Conservation (phyloP, 2,329 filamentous ascomycete genomes). For the Apiospora marii region DNA sequence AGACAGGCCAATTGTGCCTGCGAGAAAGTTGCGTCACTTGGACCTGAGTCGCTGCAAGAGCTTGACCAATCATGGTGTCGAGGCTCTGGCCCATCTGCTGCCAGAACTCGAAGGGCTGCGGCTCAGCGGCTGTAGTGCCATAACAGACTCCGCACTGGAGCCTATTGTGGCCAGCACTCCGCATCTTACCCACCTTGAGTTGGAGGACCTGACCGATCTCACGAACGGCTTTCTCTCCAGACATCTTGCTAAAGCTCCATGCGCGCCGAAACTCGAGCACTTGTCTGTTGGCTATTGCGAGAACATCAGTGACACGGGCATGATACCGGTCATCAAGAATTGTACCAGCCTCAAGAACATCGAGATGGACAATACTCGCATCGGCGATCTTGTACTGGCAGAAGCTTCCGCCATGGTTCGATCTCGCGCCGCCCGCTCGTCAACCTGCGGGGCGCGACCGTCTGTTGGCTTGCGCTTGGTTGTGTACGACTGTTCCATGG, state of each 20-base stretch:
- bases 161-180: conserved; percentile 79
- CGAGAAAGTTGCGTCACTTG: conserved; percentile 81
- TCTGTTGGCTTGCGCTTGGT: conserved; percentile 75
- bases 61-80: conserved; percentile 78
- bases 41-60: conserved; percentile 82
- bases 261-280: conserved; percentile 75
- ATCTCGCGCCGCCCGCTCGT: conserved; percentile 61
- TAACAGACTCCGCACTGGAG: conserved; percentile 78
- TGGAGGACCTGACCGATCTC: conserved; percentile 83
- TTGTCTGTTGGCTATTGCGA: conserved; percentile 93
- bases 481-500: conserved; percentile 89
- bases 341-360: conserved; percentile 75
- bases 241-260: conserved; percentile 78
- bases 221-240: conserved; percentile 78
- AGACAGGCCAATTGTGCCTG: conserved; percentile 76
- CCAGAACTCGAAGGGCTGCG: conserved; percentile 85
- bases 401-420: conserved; percentile 86
- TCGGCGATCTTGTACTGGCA: conserved; percentile 84
- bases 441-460: conserved; percentile 51
- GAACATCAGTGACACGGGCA: conserved; percentile 80
- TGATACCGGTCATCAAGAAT: conserved; percentile 81
- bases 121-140: conserved; percentile 76
- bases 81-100: conserved; percentile 74
- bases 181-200: conserved; percentile 82
- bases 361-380: conserved; percentile 92